Evolutionary conservation across 352 stramenopile species (phyloP), one percentile per base, ranked within the genome.

Genomic region (Thraustotheca clavata): DNA sequence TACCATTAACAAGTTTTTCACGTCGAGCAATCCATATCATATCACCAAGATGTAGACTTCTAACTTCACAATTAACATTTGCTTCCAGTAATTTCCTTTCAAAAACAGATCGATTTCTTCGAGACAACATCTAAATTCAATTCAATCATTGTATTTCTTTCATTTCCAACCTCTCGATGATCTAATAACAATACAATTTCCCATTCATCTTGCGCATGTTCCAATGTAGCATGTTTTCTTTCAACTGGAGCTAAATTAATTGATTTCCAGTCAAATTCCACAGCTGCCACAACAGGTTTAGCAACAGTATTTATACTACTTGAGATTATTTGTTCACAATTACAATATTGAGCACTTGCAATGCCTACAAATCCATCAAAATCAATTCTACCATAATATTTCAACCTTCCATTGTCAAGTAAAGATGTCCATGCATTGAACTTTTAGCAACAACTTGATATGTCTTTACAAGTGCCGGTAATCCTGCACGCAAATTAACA

Each of bases 41-140:
- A 47, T 94, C 85, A 16, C 85, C 85, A 4, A 94, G 79, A 12
- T 86, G 76, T 40, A 94, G 71, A 3, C 71, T 71, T 5, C 85
- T 76, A 41, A 94, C 83, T 69, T 94, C 83, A n/a, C 85, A 94
- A 5, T 80, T 88, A 1, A 94, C 81, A 34, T 82, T 79, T 12
- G 59, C 63, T 47, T 94, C 85, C 6, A 89, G 68, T n/a, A 94
- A 63, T 31, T 91, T 94, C 26, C 82, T 76, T 43, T 94, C 85
- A 8, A 94, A 54, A 40, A 91, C 85, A 33, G 74, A 73, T 24
- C 78, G 79, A 49, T 91, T 91, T 20, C 77, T 73, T 3, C 81
- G 71, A 40, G 85, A 88, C 7, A 91, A 67, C 22, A 91, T 73
- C 62, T 62, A 54, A 9, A 20, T 16, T 54, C 22, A 61, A 26